A percentile compares a stretch with the other conserved stretches of the same genome.
phyloP scores from a whole-genome alignment of 2,329 filamentous ascomycete species.

The Beauveria rudraprayagi region DNA sequence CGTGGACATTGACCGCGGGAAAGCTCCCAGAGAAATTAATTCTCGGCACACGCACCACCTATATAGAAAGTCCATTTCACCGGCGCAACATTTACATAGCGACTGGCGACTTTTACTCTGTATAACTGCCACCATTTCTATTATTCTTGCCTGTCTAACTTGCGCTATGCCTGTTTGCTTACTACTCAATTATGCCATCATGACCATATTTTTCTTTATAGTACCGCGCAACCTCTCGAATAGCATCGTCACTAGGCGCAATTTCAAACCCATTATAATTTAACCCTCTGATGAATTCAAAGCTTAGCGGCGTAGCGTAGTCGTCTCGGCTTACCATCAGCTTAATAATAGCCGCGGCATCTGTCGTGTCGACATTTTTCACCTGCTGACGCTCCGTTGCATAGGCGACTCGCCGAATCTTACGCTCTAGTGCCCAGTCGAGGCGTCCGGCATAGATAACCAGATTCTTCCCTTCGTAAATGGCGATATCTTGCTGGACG shows the following conservation, averaged over 20 bases:
- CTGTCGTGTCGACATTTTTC: too few species aligned
- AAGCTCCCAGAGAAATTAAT: constrained; percentile 7
- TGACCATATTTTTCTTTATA: constrained; percentile 13
- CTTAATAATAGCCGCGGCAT: too few species aligned
- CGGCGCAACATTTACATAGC: constrained; percentile 12
- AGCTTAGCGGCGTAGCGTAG: constrained; percentile 10
- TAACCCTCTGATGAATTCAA: constrained; percentile 12
- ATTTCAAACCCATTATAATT: constrained; percentile 14
- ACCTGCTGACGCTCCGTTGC: too few species aligned
- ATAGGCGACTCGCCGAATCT: too few species aligned
- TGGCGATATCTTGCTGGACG: too few species aligned
- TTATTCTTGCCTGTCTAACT: neutral
- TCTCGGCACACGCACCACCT: neutral
- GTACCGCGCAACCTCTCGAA: constrained; percentile 12
- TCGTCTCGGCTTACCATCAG: constrained; percentile 3
- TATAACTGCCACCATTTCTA: neutral
- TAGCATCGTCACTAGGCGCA: constrained; percentile 10
- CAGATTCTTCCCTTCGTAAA: too few species aligned
- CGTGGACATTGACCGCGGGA: constrained; percentile 9
- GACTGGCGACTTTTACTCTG: constrained; percentile 12
- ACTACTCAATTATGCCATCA: neutral
- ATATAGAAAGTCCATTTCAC: constrained; percentile 13
- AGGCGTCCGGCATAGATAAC: too few species aligned
- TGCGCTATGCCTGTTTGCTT: too few species aligned
- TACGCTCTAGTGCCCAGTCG: too few species aligned